Percentiles rank a stretch among this genome's conserved stretches.
Conservation (phyloP, 2,329 filamentous ascomycete genomes). For the Colletotrichum falcatum region DNA sequence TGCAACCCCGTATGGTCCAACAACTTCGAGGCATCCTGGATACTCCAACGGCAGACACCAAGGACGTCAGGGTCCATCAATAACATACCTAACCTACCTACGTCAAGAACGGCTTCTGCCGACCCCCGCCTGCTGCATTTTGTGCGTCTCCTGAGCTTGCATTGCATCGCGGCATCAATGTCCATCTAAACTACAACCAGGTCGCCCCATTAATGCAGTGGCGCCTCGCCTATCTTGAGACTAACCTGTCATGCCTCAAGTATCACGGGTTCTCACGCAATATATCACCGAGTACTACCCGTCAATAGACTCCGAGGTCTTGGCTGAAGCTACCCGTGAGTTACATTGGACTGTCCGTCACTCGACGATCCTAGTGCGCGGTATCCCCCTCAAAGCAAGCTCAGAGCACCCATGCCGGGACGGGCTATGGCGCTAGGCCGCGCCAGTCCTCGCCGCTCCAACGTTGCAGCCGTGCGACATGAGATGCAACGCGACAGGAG, state of each 20-base stretch:
- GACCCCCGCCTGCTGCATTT: background rate
- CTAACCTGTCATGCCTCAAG: background rate
- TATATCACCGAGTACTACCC: slow-evolving; percentile 2
- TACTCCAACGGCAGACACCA: background rate
- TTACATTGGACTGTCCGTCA: slow-evolving; percentile 18
- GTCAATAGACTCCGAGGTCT: background rate
- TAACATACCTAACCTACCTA: background rate
- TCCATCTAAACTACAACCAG: background rate
- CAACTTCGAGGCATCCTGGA: background rate
- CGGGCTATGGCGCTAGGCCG: slow-evolving; percentile 22
- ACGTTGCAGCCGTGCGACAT: slow-evolving; percentile 31
- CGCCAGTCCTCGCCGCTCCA: slow-evolving; percentile 34
- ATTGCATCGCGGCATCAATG: slow-evolving; percentile 9
- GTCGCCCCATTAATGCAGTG: background rate
- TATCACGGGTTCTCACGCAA: slow-evolving; percentile 2
- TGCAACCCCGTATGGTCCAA: background rate
- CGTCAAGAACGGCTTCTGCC: background rate
- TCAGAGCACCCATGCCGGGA: slow-evolving; percentile 16
- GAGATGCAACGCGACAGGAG: slow-evolving; percentile 28
- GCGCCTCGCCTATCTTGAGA: slow-evolving; percentile 9
- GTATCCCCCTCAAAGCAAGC: background rate
- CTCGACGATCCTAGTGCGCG: slow-evolving; percentile 26
- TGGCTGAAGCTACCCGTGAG: slow-evolving; percentile 1
- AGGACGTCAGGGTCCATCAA: background rate
- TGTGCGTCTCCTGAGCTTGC: background rate